These are phyloP conservation scores for Brettanomyces sp. DNA, from an alignment of 805 yeast genomes.

Conservation along the genomic window DNA sequence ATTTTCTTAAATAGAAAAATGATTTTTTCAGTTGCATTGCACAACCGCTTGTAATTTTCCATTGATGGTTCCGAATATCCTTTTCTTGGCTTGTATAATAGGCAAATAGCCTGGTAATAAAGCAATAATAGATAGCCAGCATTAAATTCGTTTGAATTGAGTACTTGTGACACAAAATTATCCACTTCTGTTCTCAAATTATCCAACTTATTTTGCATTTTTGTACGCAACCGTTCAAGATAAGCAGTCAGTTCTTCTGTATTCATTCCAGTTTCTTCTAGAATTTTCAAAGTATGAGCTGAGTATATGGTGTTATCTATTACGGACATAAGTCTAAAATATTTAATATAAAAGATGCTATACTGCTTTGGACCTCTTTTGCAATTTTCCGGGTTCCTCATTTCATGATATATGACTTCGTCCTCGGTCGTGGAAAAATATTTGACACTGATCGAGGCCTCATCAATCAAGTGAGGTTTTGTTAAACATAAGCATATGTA, in stretches of 20 bases:
- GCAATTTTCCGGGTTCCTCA: neutral
- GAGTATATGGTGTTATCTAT: neutral
- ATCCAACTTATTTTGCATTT: neutral
- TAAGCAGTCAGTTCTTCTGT: neutral
- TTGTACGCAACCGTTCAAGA: neutral
- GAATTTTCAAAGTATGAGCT: neutral
- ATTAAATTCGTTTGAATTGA: neutral
- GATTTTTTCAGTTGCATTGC: neutral
- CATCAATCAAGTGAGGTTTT: neutral
- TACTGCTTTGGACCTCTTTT: neutral
- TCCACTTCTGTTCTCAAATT: neutral
- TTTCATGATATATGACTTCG: too few species aligned
- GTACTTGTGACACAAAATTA: neutral
- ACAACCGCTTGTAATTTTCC: neutral
- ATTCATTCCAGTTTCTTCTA: neutral
- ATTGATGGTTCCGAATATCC: neutral
- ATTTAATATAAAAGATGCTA: neutral
- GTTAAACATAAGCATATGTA: neutral
- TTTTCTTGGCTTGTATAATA: neutral
- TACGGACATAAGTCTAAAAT: neutral
- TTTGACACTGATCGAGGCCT: neutral
- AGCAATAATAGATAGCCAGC: neutral
- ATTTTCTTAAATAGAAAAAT: neutral
- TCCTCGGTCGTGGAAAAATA: neutral
- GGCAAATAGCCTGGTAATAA: neutral